phyloP scores from a whole-genome alignment of 495 filamentous ascomycete species.

The Tricharina praecox region DNA sequence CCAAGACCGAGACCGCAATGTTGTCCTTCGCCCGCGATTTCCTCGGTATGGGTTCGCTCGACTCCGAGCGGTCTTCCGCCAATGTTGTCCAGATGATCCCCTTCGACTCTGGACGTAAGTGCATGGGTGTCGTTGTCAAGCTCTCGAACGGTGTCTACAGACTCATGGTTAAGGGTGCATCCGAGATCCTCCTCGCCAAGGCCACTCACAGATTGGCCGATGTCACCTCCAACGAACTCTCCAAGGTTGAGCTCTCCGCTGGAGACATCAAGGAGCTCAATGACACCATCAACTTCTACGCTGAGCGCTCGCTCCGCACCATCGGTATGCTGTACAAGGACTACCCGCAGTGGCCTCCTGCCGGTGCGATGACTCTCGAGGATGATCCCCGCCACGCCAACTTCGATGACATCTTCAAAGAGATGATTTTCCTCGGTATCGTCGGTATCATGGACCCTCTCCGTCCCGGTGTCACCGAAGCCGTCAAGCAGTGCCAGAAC shows the following conservation, averaged over 20 bases:
- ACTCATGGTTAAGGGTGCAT: slow-evolving; percentile 51
- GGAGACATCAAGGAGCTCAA: slow-evolving; percentile 44
- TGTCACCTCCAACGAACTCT: slow-evolving; percentile 42
- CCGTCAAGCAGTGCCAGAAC: slow-evolving; percentile 53
- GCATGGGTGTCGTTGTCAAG: slow-evolving; percentile 49
- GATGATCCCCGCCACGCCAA: slow-evolving; percentile 51
- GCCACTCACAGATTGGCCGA: slow-evolving; percentile 57
- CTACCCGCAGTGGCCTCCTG: slow-evolving; percentile 77
- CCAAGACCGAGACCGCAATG: slow-evolving; percentile 79
- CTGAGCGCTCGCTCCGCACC: slow-evolving; percentile 64
- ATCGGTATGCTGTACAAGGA: slow-evolving; percentile 78
- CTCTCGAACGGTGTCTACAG: slow-evolving; percentile 40
- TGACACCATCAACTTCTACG: slow-evolving; percentile 56
- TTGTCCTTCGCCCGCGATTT: slow-evolving; percentile 56
- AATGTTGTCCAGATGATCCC: slow-evolving; percentile 48
- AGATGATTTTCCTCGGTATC: slow-evolving; percentile 61
- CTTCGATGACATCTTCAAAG: slow-evolving; percentile 64
- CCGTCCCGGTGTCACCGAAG: slow-evolving; percentile 58
- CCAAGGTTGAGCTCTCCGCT: slow-evolving; percentile 37
- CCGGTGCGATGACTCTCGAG: slow-evolving; percentile 44
- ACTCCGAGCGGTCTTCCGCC: slow-evolving; percentile 52
- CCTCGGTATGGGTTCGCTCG: slow-evolving; percentile 56
- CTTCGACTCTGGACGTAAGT: slow-evolving; percentile 52
- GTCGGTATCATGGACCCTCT: slow-evolving; percentile 83
- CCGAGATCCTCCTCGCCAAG: slow-evolving; percentile 52